A percentile compares a stretch with the other conserved stretches of the same genome.
Conservation (phyloP, 345 rosid genomes). For the Euphorbia lathyris region DNA sequence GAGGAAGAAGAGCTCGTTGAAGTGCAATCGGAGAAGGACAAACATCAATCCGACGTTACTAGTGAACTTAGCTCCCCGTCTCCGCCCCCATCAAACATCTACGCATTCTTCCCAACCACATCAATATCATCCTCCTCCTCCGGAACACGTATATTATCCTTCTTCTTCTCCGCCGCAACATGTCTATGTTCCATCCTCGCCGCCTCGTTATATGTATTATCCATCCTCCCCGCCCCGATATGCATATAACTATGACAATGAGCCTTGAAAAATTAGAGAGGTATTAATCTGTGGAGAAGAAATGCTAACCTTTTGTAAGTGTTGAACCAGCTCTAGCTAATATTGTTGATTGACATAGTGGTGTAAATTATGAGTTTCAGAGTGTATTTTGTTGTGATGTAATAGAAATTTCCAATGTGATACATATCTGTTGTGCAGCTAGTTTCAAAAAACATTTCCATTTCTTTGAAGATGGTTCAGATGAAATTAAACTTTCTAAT, state of each 20-base stretch:
- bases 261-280: slow-evolving; percentile 17
- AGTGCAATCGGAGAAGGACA: slow-evolving; percentile 29
- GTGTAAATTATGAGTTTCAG: too few relatives aligned
- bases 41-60: slow-evolving; percentile 6
- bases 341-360: too few relatives aligned
- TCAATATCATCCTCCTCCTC: slow-evolving; percentile 29
- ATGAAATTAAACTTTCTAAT: too few relatives aligned
- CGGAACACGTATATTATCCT: slow-evolving; percentile 24
- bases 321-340: neutral
- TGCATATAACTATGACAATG: slow-evolving; percentile 40
- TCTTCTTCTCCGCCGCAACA: slow-evolving; percentile 35
- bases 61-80: slow-evolving; percentile 61
- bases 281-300: too few relatives aligned
- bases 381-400: too few relatives aligned
- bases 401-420: too few relatives aligned
- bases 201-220: slow-evolving; percentile 38
- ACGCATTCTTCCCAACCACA: slow-evolving; percentile 31
- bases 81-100: slow-evolving; percentile 35
- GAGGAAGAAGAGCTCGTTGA: slow-evolving; percentile 54
- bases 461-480: too few relatives aligned
- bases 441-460: too few relatives aligned
- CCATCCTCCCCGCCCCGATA: slow-evolving; percentile 24
- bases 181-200: slow-evolving; percentile 34
- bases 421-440: too few relatives aligned
- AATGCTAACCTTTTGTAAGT: slow-evolving; percentile 20